Conservation (phyloP, 352 stramenopile species). For the Phytophthora crassamura region DNA sequence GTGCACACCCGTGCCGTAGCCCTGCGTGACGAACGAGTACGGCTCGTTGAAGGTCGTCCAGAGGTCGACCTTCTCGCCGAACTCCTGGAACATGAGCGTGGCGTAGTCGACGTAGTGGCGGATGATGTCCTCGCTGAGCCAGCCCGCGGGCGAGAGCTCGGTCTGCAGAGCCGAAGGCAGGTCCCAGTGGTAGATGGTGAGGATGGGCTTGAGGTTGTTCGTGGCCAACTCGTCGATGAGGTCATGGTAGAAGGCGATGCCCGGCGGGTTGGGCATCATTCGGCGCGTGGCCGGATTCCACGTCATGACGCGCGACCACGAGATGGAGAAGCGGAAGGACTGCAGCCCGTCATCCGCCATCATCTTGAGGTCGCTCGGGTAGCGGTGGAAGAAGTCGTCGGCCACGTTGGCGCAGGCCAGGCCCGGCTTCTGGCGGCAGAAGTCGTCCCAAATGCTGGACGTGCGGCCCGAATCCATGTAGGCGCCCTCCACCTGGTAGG, state of each 20-base stretch:
- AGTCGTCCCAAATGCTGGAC: slow-evolving; percentile 93
- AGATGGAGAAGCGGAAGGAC: slow-evolving; percentile 94
- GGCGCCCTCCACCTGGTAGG: slow-evolving; percentile 94
- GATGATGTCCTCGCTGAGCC: slow-evolving; percentile 55
- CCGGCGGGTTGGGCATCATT: slow-evolving; percentile 79
- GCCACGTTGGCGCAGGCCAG: slow-evolving; percentile 89
- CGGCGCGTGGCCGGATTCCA: slow-evolving; percentile 54
- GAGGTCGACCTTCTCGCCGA: slow-evolving; percentile 90
- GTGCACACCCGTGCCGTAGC: slow-evolving; percentile 63
- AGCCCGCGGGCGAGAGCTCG: slow-evolving; percentile 64
- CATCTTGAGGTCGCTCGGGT: slow-evolving; percentile 90
- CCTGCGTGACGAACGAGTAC: slow-evolving; percentile 61
- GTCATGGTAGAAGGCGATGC: slow-evolving; percentile 92
- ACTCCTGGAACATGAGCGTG: slow-evolving; percentile 87
- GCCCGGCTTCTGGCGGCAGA: slow-evolving; percentile 60
- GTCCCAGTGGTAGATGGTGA: slow-evolving; percentile 96
- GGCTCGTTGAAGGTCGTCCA: slow-evolving; percentile 97
- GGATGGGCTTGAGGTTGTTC: slow-evolving; percentile 84
- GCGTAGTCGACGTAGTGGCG: slow-evolving; percentile 86
- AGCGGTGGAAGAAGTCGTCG: slow-evolving; percentile 94
- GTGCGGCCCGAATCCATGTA: slow-evolving; percentile 75
- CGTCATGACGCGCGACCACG: slow-evolving; percentile 92
- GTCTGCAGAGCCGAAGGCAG: slow-evolving; percentile 87
- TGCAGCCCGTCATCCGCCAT: slow-evolving; percentile 92
- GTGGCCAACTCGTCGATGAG: slow-evolving; percentile 87